phyloP scores from a whole-genome alignment of 2,329 filamentous ascomycete genomes.

The Xylariaceae sp. region DNA sequence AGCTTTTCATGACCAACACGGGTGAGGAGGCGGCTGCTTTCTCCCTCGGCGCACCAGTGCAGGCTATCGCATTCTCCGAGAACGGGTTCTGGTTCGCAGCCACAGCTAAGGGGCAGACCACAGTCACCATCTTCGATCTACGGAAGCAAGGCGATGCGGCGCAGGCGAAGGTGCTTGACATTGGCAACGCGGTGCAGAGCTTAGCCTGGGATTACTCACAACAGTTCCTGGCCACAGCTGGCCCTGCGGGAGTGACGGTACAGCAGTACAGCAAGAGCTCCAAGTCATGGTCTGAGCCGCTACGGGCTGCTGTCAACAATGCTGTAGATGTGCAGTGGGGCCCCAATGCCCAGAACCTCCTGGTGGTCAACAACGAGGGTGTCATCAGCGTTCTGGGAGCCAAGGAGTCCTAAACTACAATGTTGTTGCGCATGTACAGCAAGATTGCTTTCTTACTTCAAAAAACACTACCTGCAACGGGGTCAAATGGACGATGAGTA shows the following conservation, averaged over 20 bases:
- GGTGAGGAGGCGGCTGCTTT: slow-evolving; percentile 75
- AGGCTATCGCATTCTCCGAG: slow-evolving; percentile 82
- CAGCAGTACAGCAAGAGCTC: slow-evolving; percentile 83
- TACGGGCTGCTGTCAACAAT: slow-evolving; percentile 66
- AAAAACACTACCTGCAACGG: no score
- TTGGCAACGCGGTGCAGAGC: slow-evolving; percentile 70
- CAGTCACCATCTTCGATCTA: slow-evolving; percentile 84
- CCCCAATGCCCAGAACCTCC: slow-evolving; percentile 65
- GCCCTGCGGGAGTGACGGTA: slow-evolving; percentile 75
- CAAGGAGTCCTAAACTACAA: slow-evolving; percentile 38
- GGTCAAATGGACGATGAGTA: no score
- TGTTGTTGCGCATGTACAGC: not conserved
- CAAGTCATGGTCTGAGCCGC: slow-evolving; percentile 85
- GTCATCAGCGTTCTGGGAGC: slow-evolving; percentile 63
- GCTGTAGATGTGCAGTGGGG: slow-evolving; percentile 77
- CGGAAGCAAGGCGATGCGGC: slow-evolving; percentile 83
- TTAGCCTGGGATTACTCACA: slow-evolving; percentile 93
- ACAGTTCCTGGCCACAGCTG: slow-evolving; percentile 82
- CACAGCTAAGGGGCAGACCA: slow-evolving; percentile 70
- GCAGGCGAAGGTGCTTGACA: slow-evolving; percentile 79
- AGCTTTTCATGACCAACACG: slow-evolving; percentile 82
- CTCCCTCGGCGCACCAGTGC: slow-evolving; percentile 63
- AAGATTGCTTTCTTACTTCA: not conserved
- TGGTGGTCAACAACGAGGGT: slow-evolving; percentile 72
- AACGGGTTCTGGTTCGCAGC: slow-evolving; percentile 96